Percentiles rank a stretch among this genome's conserved stretches.
Conservation (phyloP, 2,329 filamentous ascomycete genomes). For the Colletotrichum falcatum region DNA sequence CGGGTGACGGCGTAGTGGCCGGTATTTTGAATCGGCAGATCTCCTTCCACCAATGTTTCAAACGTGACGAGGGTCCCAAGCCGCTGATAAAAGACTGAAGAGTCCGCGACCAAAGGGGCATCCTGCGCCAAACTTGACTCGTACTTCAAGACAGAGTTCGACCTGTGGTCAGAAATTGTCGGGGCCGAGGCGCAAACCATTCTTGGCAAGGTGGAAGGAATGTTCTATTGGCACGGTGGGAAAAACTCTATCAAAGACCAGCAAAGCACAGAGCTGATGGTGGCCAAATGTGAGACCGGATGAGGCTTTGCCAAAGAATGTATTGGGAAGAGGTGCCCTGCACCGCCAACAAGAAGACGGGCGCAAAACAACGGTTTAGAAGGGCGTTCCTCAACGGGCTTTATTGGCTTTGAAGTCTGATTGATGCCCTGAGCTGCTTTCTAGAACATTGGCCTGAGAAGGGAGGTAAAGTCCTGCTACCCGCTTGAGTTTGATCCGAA, state of each 20-base stretch:
- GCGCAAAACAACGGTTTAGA: neutral
- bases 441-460: neutral
- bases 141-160: constrained; percentile 29
- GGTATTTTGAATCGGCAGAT: neutral
- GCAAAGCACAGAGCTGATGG: neutral
- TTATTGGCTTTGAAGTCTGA: constrained; percentile 14
- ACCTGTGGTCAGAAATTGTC: constrained; percentile 20
- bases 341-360: neutral
- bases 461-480: neutral
- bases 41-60: neutral
- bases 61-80: neutral
- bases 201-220: neutral
- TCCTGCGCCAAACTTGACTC: constrained; percentile 25
- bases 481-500: neutral
- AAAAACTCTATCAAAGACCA: constrained; percentile 6
- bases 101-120: neutral
- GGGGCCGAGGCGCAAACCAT: constrained; percentile 19
- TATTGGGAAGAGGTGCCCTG: neutral
- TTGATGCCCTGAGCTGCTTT: neutral
- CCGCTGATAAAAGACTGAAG: constrained; percentile 19
- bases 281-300: constrained; percentile 1
- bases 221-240: neutral
- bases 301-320: too few relatives aligned
- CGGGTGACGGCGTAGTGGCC: neutral
- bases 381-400: neutral